Evolutionary conservation across 1,284 basidiomycete genomes (phyloP), one percentile per base, ranked within the genome.

Genomic region (Somion occarium): DNA sequence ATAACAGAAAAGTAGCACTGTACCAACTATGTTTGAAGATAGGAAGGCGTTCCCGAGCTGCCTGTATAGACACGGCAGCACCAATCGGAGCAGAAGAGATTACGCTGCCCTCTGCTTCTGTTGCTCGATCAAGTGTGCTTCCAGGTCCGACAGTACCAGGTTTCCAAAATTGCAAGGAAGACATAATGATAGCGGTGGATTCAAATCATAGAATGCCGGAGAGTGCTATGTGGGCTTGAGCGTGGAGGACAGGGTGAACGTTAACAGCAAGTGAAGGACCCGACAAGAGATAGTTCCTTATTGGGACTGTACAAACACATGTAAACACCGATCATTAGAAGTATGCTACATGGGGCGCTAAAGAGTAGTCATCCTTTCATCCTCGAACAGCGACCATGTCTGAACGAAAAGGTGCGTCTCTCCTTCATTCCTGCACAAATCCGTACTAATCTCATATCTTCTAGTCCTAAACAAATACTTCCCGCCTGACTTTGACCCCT

Each of bases 401-500:
- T 56, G 91, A 94, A 72, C 88, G 91, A 61, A 94, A 91, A 80
- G 87, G 86, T 82, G 51, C 15, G 71, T 44, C 3, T 46, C 20
- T 48, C 26, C 34, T 18, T 25, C n/a, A 23, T 2, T 38, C 5
- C 22, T 26, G 45, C 15, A n/a, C 43, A 3, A 26, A 4, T 20
- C 53, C 9, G 11, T 12, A 20, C 30, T 47, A 25, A 48, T 19
- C 26, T 26, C 7, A 19, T n/a, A 34, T 24, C 30, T 27, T 49
- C 53, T 60, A 88, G 91, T 93, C 49, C 75, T 95, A 59, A 94
- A 94, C 80, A 92, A 92, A 69, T 92, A 92, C 72, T 91, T 91
- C 61, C 89, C 89, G 45, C 90, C 90, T 69, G 96, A 99, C 73
- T 99, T 98, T 72, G 97, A 99, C 76, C 97, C 96, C 55, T 85